Base-by-base conservation (phyloP, 1,284 basidiomycete genomes). In the Termitomyces sp. region DNA sequence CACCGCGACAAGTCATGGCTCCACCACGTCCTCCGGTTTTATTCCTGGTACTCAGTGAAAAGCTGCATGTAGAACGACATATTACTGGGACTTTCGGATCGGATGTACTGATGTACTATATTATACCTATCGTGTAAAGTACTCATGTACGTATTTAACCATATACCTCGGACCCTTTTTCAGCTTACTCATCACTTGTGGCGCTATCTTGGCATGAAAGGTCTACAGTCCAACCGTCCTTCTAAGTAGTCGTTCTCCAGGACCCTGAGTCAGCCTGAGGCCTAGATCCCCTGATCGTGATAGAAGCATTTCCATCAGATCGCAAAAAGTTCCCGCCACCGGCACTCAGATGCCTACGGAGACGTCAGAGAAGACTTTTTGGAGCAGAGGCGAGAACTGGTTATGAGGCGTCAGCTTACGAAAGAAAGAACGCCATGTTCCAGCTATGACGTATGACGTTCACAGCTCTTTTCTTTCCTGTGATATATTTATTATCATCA, bases 1-100 rank as follows among this genome's bases (percentile, higher is more conserved):
- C 52, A 69, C 69, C 0, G 68, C 69, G 21, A 61, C 62, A 30
- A 66, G 59, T 41, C 44, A 51, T 52, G 54, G 40, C 28, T 62
- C 58, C 5, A 13, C n/a, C 24, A 19, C 28, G n/a, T 53, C 41
- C 9, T 40, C 39, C 43, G 38, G n/a, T 10, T 17, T 42, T 24
- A 30, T 15, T 45, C 19, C 24, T 26, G 12, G 15, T 4, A 24
- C 42, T 51, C 17, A 19, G 9, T 46, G 17, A 55, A 30, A 45
- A 36, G 3, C 33, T 41, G 6, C 19, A 24, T 47, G 40, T 51
- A 40, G 26, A 36, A 52, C n/a, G 12, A 17, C 17, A 15, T 26
- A 39, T 45, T 28, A 40, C 19, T 46, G 42, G 54, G 43, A 55
- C 38, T 51, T 40, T 45, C 9, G 36, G 36, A 40, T 55, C 9